Percentiles rank a stretch among this genome's conserved stretches.
Evolutionary conservation across 192 early-diverging fungal species (phyloP).

Genomic region (Mortierella antarctica): DNA sequence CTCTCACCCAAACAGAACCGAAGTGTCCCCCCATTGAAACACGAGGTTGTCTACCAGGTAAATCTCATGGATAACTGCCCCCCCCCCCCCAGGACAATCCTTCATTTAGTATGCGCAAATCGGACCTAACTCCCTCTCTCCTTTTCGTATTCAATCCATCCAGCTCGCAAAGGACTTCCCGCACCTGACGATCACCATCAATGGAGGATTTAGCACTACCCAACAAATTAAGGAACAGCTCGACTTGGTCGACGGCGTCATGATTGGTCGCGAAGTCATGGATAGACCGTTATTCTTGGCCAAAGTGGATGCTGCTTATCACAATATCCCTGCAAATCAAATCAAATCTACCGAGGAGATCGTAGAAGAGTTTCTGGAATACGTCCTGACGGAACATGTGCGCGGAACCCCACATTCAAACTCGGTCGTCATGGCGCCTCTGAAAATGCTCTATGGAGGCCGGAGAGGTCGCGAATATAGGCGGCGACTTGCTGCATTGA

Average conservation of each 20-base stretch:
- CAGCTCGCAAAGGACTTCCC: constrained; percentile 64
- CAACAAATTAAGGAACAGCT: constrained; percentile 61
- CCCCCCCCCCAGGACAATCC: not conserved
- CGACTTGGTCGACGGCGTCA: constrained; percentile 67
- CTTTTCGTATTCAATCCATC: not conserved
- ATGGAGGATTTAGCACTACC: constrained; percentile 73
- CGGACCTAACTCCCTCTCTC: not conserved
- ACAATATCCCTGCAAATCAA: constrained; percentile 21
- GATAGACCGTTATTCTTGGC: constrained; percentile 76
- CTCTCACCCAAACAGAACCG: constrained; percentile 77
- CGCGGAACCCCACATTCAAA: constrained; percentile 50
- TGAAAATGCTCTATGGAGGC: constrained; percentile 57
- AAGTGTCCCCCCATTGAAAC: constrained; percentile 70
- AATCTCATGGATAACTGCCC: not conserved
- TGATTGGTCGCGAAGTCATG: constrained; percentile 79
- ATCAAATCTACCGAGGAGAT: constrained; percentile 44
- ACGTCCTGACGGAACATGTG: constrained; percentile 35
- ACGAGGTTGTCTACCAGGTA: constrained; percentile 65
- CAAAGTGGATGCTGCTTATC: constrained; percentile 59
- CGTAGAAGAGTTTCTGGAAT: constrained; percentile 50
- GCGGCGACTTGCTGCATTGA: constrained; percentile 28
- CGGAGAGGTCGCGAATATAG: constrained; percentile 48
- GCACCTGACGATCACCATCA: constrained; percentile 65
- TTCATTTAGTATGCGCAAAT: not conserved
- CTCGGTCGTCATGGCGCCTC: constrained; percentile 51